Evolutionary conservation across 129 eudicot genomes (phyloP), one percentile per base, ranked within the genome.

Genomic region (Sambucus nigra): DNA sequence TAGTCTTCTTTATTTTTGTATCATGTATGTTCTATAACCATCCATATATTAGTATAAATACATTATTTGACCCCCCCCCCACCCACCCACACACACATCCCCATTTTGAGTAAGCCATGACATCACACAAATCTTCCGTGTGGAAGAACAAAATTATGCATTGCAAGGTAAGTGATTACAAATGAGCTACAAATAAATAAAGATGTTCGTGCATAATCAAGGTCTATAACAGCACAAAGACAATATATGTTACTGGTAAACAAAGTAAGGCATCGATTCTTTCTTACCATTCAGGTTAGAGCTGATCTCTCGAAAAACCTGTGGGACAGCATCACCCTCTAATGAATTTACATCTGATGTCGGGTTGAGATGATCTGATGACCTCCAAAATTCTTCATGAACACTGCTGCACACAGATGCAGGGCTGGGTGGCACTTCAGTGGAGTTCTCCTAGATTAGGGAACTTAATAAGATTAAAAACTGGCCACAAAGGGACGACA

Each of bases 371-470:
- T 80, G 71, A 49, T 77, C 86, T 24, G 79, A 53, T 45, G 73
- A 53, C 83, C 78, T 73, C 82, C 92, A 86, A 32, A 62, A 70
- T 47, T 86, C 94, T 7, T 92, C 99, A 60, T 66, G 81, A 47
- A 72, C 60, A 58, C 84, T 86, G 73, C 94, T 86, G 71, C 94
- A 92, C 10, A 86, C 80, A 14, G 99, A 92, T 63, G 96, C 99
- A 51, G 99, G 99, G 68, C 99, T 92, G 23, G 99, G 99, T 48
- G 99, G 99, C 59, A 92, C 94, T 80, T 92, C 99, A 7, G 99
- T 92, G 17, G 73, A 80, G 60, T 92, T 86, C 56, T 82, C 99
- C 99, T 92, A 42, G 0, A 70, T 57, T 45, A 67, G 2, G 26
- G 51, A 60, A 27, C 12, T 46, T 1, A 13, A 32, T 20, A 35